Base-by-base conservation (phyloP, 75 land plant genomes). In the Sequoiadendron giganteum region DNA sequence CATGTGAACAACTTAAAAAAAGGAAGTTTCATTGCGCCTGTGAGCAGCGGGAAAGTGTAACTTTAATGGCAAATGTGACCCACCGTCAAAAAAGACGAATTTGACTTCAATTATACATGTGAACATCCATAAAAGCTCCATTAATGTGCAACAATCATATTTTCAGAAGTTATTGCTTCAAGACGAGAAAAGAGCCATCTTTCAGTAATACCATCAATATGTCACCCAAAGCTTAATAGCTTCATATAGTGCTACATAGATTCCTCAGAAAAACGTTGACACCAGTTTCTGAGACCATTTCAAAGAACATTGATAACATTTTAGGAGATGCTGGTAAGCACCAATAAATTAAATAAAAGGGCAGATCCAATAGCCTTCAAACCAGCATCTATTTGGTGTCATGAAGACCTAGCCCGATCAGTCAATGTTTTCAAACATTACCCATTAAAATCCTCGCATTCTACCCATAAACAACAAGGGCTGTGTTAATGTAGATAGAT, bases 61-160 rank as follows among this genome's bases (percentile, higher is more conserved):
- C 34, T n/a, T 72, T 72, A n/a, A 72, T 32, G 10, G 76, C 10
- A 72, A 72, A n/a, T 72, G 76, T 72, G 76, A 72, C 30, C 76
- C 32, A 72, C 76, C 32, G 76, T 72, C 34, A 72, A n/a, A 72
- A 28, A 32, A 72, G 34, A 72, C 9, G 14, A 32, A 72, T 72
- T 32, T 72, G 76, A 72, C 30, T n/a, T 72, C 76, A 72, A 72
- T 72, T 72, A 32, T 72, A 72, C 76, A n/a, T n/a, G 76, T 72
- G 65, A 58, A 72, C 76, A 72, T n/a, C 34, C 76, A 72, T 32
- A 9, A 32, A 72, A 72, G 76, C 14, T 72, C 5, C 76, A 72
- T 72, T 32, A 72, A 72, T 72, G 76, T 72, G 36, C 13, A 72
- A n/a, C 76, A 72, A 32, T 72, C 76, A 72, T 10, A 28, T 72